Base-by-base conservation (phyloP, 768 basidiomycete genomes). In the Trametes cubensis region DNA sequence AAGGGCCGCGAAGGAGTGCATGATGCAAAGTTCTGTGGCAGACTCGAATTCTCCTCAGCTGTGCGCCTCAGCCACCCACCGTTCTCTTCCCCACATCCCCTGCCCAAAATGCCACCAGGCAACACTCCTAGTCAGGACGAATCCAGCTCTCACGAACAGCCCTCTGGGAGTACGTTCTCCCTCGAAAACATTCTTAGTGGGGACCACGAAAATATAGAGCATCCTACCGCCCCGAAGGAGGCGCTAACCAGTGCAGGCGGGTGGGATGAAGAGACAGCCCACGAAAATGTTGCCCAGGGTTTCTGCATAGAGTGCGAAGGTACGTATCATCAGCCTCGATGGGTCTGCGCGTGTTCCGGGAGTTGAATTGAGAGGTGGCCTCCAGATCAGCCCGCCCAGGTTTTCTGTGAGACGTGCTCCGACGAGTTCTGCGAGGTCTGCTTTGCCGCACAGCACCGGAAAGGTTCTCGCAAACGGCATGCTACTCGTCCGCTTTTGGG, bases 261-360 rank as follows among this genome's bases (percentile, higher is more conserved):
- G 14, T 88, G 87, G 87, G 87, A 90, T 60, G 87, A 91, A 66
- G 88, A 89, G 71, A 76, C 78, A 0, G 72, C 18, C 6, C 55
- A 73, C 60, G 78, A 74, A 42, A 77, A 80, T 10, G 75, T 78
- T 15, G 73, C 76, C 13, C 86, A 90, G 55, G 91, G 90, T 0
- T 88, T 79, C 69, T 94, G 92, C 64, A 73, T 93, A 55, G 92
- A 94, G 73, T 94, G 92, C 71, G 92, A 94, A 84, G 92, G 92
- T 92, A 62, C 68, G 76, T 68, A 28, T 73, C 41, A 30, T 63
- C 4, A 15, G 30, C 14, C 25, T n/a, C 17, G 14, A 14, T 11
- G 21, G 11, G 48, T n/a, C 15, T 4, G 21, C 30, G 17, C 38
- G 30, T 23, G 7, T 21, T 15, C 49, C 18, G 51, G 28, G 42